phyloP scores from a whole-genome alignment of 2,329 filamentous ascomycete species.

The Aureobasidium subglaciale region DNA sequence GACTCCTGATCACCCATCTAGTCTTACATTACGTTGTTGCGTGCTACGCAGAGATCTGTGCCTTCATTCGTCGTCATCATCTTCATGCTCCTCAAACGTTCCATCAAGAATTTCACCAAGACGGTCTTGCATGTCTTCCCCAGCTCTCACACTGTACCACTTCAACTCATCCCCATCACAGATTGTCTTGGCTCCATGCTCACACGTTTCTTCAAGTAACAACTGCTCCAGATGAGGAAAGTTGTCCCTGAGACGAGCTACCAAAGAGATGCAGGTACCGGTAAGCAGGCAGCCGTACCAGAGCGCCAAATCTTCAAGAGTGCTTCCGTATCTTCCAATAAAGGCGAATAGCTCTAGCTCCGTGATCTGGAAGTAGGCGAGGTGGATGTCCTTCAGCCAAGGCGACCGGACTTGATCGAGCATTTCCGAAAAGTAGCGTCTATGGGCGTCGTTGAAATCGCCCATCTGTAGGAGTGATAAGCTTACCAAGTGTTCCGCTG shows the following conservation, averaged over 20 bases:
- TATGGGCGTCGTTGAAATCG: neutral
- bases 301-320: neutral
- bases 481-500: neutral
- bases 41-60: no score
- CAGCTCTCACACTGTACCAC: neutral
- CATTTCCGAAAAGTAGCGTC: neutral
- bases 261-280: neutral
- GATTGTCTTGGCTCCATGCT: neutral
- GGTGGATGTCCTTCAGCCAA: neutral
- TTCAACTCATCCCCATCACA: neutral
- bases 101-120: neutral
- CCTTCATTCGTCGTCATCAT: no score
- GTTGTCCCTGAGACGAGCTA: neutral
- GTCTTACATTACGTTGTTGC: no score
- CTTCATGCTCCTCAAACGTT: no score
- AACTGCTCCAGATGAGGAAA: neutral
- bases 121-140: neutral
- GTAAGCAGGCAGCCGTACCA: rapidly evolving
- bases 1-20: no score
- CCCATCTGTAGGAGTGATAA: neutral
- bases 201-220: neutral
- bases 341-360: no score
- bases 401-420: no score
- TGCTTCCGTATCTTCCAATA: no score
- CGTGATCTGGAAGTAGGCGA: no score